These are phyloP conservation scores for Tetradesmus lagerheimii DNA, from an alignment of 139 green algal genomes.

Conservation along the genomic window DNA sequence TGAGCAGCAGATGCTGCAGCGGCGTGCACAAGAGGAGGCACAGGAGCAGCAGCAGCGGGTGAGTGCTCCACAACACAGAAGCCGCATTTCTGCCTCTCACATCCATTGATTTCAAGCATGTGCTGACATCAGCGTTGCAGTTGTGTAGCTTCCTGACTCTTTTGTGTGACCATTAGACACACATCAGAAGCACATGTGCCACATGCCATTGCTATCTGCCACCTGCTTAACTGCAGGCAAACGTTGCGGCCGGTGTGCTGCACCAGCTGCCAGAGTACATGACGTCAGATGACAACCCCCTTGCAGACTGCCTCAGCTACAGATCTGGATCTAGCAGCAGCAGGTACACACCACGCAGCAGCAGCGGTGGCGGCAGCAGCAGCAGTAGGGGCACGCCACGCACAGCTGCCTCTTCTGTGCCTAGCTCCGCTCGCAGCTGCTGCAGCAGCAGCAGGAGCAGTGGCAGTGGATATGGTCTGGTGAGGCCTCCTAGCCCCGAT, in stretches of 20 bases:
- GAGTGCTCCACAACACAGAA: no score
- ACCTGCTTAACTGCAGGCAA: background rate
- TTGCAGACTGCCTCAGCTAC: background rate
- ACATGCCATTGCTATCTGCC: no score
- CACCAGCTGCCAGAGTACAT: background rate
- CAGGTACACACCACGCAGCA: background rate
- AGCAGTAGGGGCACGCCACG: background rate
- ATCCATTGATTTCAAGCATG: no score
- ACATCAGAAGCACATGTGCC: no score
- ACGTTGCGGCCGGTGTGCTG: background rate
- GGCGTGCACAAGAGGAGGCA: background rate
- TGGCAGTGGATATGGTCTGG: background rate
- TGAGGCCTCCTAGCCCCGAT: background rate
- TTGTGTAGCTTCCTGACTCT: background rate
- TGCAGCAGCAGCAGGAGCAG: background rate
- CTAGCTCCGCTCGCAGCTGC: background rate
- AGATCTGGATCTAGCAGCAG: background rate
- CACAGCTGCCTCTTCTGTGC: background rate
- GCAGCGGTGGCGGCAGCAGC: background rate
- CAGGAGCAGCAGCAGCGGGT: background rate
- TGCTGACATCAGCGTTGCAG: background rate
- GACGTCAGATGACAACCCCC: conserved; percentile 1
- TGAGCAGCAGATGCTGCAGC: background rate
- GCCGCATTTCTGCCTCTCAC: no score
- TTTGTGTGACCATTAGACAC: no score